Evolutionary conservation across 176 grass and related monocot species (phyloP), one percentile per base, ranked within the genome.

Genomic region (Aechmea fasciata): DNA sequence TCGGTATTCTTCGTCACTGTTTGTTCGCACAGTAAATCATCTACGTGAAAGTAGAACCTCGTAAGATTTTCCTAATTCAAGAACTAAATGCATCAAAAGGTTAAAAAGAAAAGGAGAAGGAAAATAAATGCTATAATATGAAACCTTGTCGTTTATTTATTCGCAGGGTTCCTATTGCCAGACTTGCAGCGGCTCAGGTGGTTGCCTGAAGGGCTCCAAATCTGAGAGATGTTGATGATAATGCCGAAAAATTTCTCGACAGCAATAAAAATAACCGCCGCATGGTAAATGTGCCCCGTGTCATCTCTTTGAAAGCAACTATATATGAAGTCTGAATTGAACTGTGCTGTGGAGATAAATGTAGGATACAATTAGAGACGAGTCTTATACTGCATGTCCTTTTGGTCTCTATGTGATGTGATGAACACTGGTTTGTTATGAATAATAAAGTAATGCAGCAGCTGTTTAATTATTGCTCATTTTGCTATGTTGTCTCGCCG

Each of bases 121-220:
- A 55, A 55, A 55, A 12, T 9, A 55, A 55, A 12, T 5, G 47
- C 51, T 25, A 10, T 25, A 10, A 65, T 25, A 3, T 14, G 47
- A 64, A 52, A 48, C 70, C 63, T 75, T 19, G 64, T 57, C 17
- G 65, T 66, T 80, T 51, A 61, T 66, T 80, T 51, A 61, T 78
- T 75, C 55, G 48, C 79, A 96, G 91, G 87, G 81, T 96, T 64
- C 91, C 91, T 0, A 90, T 96, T 24, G 91, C 91, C 51, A 79
- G 91, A 73, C 81, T 96, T 49, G 91, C 91, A 62, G 91, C 84
- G 67, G 91, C 87, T 49, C 91, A 96, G 66, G 87, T 90, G 50
- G 54, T 96, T 10, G 69, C 84, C 65, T 86, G 66, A 90, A 63
- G 64, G 14, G 64, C 17, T 18, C 20, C 55, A 61, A 19, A 61